Conservation (phyloP, 306 rosid species). For the Fragaria nilgerrensis region DNA sequence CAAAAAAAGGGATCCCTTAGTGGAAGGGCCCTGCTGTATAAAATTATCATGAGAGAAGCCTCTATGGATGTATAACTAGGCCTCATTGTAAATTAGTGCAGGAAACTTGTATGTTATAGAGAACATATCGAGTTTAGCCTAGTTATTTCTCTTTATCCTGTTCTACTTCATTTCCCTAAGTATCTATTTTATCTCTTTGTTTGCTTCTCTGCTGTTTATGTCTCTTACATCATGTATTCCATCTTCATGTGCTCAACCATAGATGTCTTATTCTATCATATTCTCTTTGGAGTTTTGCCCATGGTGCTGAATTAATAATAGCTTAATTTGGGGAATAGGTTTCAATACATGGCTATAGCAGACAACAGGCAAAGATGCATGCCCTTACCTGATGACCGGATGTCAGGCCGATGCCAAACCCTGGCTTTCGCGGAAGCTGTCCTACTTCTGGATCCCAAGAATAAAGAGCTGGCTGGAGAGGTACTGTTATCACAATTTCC, state of each 20-base stretch:
- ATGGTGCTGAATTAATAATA: neutral
- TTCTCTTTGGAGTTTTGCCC: neutral
- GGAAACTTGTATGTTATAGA: neutral
- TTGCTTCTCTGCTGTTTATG: neutral
- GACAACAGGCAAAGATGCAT: conserved; percentile 42
- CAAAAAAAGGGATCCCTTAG: too few species aligned
- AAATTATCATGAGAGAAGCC: neutral
- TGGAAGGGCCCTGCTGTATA: neutral
- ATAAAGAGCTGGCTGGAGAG: conserved; percentile 34
- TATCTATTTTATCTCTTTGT: neutral
- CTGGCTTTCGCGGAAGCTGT: conserved; percentile 44
- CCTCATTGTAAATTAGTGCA: neutral
- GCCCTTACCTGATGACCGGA: conserved; percentile 49
- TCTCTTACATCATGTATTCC: neutral
- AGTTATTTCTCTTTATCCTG: neutral
- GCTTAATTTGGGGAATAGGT: conserved; percentile 28
- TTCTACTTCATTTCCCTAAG: conserved; percentile 5
- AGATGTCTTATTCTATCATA: neutral
- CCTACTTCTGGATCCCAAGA: conserved; percentile 38
- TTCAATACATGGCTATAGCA: conserved; percentile 48
- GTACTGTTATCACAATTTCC: conserved; percentile 18
- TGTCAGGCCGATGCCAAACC: conserved; percentile 37
- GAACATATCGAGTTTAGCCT: neutral
- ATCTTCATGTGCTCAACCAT: neutral
- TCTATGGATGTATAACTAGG: neutral